Base-by-base conservation (phyloP, 176 grass and related monocot species). In the Oryza officinalis region DNA sequence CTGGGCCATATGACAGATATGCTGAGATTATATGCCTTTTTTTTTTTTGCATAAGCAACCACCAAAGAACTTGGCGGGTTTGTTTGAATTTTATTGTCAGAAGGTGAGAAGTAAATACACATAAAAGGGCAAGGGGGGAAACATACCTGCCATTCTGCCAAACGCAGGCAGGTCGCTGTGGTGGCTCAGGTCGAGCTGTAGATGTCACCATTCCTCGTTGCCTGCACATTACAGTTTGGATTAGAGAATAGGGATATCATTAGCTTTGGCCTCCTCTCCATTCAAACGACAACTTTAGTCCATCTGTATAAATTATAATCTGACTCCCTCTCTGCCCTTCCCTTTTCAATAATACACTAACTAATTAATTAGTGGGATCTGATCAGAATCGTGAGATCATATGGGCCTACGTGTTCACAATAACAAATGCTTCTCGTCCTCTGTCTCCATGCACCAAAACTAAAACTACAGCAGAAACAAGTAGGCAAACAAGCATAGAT, bases 301-400 rank as follows among this genome's bases (percentile, higher is more conserved):
- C 46, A 41, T 33, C 73, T 60, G 43, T 46, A 76, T 64, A 81
- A 40, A 81, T 13, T 81, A 59, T 26, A 59, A 72, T 54, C 71
- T 49, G 46, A 84, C 37, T 27, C 38, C 15, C 20, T 22, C 54
- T 69, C 28, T 43, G 27, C 17, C 30, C 66, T 18, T 57, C 25
- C 54, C 38, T 46, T 80, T 75, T 87, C 37, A 88, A 90, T 83
- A 80, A 86, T 78, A 25, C 27, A 69, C 2, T 67, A 77, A 72
- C 14, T 67, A 77, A 73, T 76, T 83, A 86, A 84, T 71, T 81
- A 80, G 20, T 75, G 64, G 40, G 59, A 91, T 85, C 44, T 74
- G 89, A 85, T 67, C 77, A 89, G 88, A 89, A 89, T 86, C 88
- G 83, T 83, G 80, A 65, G 74, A 84, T 91, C 86, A 80, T 87